phyloP scores from a whole-genome alignment of 129 eudicot species.

The Lonicera japonica region DNA sequence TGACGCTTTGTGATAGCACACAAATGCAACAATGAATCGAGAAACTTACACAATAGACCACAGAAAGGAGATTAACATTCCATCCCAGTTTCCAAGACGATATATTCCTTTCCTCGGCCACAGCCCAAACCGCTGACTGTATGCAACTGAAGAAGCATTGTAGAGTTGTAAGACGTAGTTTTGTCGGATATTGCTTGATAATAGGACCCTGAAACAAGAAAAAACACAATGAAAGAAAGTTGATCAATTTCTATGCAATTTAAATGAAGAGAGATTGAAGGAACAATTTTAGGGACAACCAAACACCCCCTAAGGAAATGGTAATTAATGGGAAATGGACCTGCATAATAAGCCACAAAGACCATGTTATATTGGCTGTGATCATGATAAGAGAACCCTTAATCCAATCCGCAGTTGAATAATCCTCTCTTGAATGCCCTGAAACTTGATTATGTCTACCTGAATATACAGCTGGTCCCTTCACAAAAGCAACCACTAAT shows the following conservation, averaged over 20 bases:
- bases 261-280: neutral
- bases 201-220: slow-evolving; percentile 15
- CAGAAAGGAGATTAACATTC: slow-evolving; percentile 1
- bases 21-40: neutral
- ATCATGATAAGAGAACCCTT: neutral
- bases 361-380: neutral
- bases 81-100: slow-evolving; percentile 6
- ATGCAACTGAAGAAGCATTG: slow-evolving; percentile 22
- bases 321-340: neutral
- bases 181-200: slow-evolving; percentile 20
- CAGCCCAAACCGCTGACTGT: slow-evolving; percentile 1
- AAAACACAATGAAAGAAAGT: neutral
- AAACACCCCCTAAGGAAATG: no score
- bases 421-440: neutral
- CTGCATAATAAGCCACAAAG: slow-evolving; percentile 5
- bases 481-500: neutral
- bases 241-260: neutral
- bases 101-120: neutral
- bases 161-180: slow-evolving; percentile 17
- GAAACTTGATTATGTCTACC: neutral
- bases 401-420: neutral
- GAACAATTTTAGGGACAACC: neutral
- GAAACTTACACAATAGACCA: slow-evolving; percentile 6
- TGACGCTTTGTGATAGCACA: no score
- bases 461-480: slow-evolving; percentile 1